phyloP scores from a whole-genome alignment of 352 stramenopile species.

The Halophytophthora polymorphica region DNA sequence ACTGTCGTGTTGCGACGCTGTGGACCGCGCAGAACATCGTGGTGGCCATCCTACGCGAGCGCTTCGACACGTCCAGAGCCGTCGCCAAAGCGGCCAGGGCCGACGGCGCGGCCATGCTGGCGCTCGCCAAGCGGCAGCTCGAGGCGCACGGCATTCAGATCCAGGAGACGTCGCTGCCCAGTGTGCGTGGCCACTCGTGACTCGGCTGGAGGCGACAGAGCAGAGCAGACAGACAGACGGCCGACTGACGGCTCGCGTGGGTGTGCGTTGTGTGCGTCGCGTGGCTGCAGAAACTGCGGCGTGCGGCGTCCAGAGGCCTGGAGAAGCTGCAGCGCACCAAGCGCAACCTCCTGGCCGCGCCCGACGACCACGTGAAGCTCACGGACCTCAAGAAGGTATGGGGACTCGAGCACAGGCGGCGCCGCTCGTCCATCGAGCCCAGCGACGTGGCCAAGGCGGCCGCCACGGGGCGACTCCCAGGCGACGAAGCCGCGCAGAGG shows the following conservation, averaged over 20 bases:
- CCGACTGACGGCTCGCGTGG: not conserved
- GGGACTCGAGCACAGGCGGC: slow-evolving; percentile 25
- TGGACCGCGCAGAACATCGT: slow-evolving; percentile 42
- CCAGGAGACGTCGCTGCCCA: slow-evolving; percentile 33
- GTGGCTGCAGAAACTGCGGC: slow-evolving; percentile 40
- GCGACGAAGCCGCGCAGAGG: too few species aligned
- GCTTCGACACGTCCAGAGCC: slow-evolving; percentile 36
- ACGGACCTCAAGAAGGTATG: slow-evolving; percentile 50
- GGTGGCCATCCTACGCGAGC: slow-evolving; percentile 58
- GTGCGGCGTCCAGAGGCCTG: slow-evolving; percentile 29
- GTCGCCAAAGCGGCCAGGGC: slow-evolving; percentile 15
- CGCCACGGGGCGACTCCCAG: too few species aligned
- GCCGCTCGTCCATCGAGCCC: too few species aligned
- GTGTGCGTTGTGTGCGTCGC: not conserved
- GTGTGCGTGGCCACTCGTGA: slow-evolving; percentile 20
- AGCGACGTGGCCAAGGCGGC: too few species aligned
- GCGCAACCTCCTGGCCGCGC: slow-evolving; percentile 27
- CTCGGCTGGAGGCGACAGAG: too few species aligned
- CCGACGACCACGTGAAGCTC: slow-evolving; percentile 42
- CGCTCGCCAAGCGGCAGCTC: slow-evolving; percentile 54
- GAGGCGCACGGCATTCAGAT: slow-evolving; percentile 46
- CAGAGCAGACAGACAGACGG: too few species aligned
- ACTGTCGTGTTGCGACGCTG: not conserved
- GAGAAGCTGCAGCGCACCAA: slow-evolving; percentile 43
- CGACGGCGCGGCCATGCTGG: slow-evolving; percentile 42